Base-by-base conservation (phyloP, 2,329 filamentous ascomycete genomes). In the Penicillium crustosum region DNA sequence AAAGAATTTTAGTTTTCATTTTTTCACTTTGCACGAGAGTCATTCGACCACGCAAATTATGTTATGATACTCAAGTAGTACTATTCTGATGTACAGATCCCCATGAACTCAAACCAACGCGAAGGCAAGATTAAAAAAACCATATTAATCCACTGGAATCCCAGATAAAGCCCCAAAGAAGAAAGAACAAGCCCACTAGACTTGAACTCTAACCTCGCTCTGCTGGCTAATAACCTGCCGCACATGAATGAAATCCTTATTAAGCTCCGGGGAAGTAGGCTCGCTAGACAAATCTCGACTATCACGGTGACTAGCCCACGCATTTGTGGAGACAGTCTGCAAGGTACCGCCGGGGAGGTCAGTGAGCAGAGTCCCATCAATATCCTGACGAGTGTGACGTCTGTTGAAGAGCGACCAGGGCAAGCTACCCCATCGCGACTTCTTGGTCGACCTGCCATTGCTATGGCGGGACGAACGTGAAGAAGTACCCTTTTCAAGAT, bases 201-300 rank as follows among this genome's bases (percentile, higher is more conserved):
- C n/a, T 8, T 63, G 69, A n/a, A 60, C 25, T 10, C 66, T 61
- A 36, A 69, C 13, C 60, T 72, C 68, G 21, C 66, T 71, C 56
- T 72, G 65, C 60, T 74, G 72, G 39, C 61, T 66, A 39, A 75
- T 73, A 3, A 72, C 69, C 48, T 70, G 71, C 57, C 69, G 71
- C 6, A 75, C 65, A 35, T 65, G 68, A 49, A 75, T 74, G 31
- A 66, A 66, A 17, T 66, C 65, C 13, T 59, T 60, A 29, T 36
- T 55, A 6, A 27, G 27, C 19, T 36, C 27, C 19, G 55, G 56
- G 1, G 60, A 55, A 33, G 35, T 29, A n/a, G 61, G 54, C 2
- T 53, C 53, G 13, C 33, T 36, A 0, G 58, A 60, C 21, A 66
- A 49, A 21, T 72, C 70, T 41, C 60, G 58, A 38, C 68, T 73